Conservation (phyloP, 768 basidiomycete species). For the Suillus alpinus region DNA sequence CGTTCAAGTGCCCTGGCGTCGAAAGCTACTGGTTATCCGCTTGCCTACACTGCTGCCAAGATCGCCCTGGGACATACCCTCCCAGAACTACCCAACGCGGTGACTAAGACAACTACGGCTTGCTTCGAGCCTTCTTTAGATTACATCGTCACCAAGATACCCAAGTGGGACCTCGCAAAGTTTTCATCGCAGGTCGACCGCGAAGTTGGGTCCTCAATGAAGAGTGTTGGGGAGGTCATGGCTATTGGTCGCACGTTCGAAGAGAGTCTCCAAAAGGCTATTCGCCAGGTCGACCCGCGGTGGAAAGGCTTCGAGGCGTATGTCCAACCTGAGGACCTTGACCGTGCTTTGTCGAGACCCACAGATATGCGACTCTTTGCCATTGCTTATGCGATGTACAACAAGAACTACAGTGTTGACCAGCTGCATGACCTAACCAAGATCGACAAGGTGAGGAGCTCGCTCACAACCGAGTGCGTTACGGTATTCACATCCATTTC, state of each 20-base stretch:
- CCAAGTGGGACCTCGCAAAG: constrained; percentile 99
- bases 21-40: constrained; percentile 97
- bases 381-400: constrained; percentile 97
- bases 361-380: constrained; percentile 97
- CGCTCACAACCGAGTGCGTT: not conserved
- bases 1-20: constrained; percentile 95
- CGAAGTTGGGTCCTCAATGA: constrained; percentile 96
- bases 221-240: constrained; percentile 99
- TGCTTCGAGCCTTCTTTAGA: constrained; percentile 99
- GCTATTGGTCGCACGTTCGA: constrained; percentile 99
- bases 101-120: constrained; percentile 98
- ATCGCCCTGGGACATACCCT: constrained; percentile 97
- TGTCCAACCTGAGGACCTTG: constrained; percentile 81
- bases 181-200: constrained; percentile 93
- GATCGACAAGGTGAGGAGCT: constrained; percentile 80
- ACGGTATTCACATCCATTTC: not conserved
- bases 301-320: constrained; percentile 99
- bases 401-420: constrained; percentile 87
- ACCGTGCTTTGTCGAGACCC: constrained; percentile 73
- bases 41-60: constrained; percentile 99
- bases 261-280: constrained; percentile 97
- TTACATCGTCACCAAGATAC: constrained; percentile 99
- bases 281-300: constrained; percentile 94
- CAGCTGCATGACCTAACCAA: constrained; percentile 90
- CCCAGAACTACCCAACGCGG: constrained; percentile 96